Evolutionary conservation across 306 rosid species (phyloP).

Genomic region (Cucurbita ficifolia): DNA sequence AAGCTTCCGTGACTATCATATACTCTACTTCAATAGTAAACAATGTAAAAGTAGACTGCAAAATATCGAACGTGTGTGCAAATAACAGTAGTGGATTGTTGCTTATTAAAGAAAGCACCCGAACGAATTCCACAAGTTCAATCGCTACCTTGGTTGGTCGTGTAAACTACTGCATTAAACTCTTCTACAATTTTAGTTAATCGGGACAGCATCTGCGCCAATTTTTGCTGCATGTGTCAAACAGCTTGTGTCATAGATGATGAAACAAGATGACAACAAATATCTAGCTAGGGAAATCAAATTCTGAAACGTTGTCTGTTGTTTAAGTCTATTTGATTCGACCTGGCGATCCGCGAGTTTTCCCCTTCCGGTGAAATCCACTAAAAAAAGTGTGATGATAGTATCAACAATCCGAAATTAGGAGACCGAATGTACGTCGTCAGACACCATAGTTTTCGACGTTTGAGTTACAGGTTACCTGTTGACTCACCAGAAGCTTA

Average conservation of each 20-base stretch:
- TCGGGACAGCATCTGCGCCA: slow-evolving; percentile 92
- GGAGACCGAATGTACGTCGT: not conserved
- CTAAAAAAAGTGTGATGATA: slow-evolving; percentile 80
- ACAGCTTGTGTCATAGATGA: slow-evolving; percentile 15
- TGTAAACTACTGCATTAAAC: slow-evolving; percentile 78
- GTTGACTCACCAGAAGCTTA: slow-evolving; percentile 68
- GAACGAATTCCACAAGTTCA: not conserved
- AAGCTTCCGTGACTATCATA: too few species aligned
- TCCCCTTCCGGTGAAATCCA: slow-evolving; percentile 91
- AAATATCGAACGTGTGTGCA: too few species aligned
- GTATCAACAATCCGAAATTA: slow-evolving; percentile 71
- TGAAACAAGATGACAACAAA: not conserved
- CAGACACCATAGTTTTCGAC: slow-evolving; percentile 6
- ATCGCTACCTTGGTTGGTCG: slow-evolving; percentile 82
- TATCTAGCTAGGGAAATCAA: not conserved
- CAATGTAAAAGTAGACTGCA: too few species aligned
- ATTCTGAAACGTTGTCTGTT: not conserved
- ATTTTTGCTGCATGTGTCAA: slow-evolving; percentile 58
- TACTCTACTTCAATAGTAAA: too few species aligned
- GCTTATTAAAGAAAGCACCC: not conserved
- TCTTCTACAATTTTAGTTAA: slow-evolving; percentile 83
- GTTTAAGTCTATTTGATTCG: not conserved
- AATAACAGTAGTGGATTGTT: too few species aligned
- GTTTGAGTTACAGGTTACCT: not conserved
- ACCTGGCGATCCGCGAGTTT: slow-evolving; percentile 99